A percentile compares a stretch with the other conserved stretches of the same genome.
Evolutionary conservation across 208 protist species (phyloP).

Genomic region (Crithidia fasciculata): DNA sequence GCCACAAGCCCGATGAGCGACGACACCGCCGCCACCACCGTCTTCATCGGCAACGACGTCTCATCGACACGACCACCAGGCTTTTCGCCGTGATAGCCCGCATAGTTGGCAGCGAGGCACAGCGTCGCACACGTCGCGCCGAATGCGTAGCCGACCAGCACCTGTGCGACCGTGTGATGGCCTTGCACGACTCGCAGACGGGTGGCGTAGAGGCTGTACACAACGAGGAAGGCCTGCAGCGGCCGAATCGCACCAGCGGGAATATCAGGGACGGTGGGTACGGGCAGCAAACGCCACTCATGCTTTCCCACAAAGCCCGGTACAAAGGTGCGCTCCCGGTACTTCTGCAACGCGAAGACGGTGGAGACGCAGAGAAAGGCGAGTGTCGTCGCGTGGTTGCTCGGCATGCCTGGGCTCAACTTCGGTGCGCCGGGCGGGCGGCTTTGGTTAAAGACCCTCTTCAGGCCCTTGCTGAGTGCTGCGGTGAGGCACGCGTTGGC

Average conservation of each 20-base stretch:
- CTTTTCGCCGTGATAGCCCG: conserved; percentile 26
- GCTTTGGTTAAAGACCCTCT: conserved; percentile 57
- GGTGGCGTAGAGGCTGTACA: conserved; percentile 47
- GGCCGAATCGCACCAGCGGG: conserved; percentile 3
- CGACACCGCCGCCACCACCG: conserved; percentile 12
- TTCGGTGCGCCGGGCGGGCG: conserved; percentile 54
- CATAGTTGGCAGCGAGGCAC: conserved; percentile 41
- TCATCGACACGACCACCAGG: conserved; percentile 51
- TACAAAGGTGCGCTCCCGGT: not conserved
- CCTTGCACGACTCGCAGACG: conserved; percentile 43
- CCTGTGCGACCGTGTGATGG: conserved; percentile 61
- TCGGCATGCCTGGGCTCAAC: conserved; percentile 68
- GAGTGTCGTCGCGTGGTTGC: conserved; percentile 67
- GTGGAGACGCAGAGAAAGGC: conserved; percentile 44
- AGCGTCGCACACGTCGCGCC: conserved; percentile 24
- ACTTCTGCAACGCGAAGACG: conserved; percentile 32
- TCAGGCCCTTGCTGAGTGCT: conserved; percentile 46
- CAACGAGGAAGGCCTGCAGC: conserved; percentile 28
- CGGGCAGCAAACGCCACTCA: not conserved
- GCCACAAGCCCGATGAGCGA: conserved; percentile 18
- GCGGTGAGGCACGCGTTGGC: conserved; percentile 42
- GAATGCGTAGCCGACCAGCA: conserved; percentile 45
- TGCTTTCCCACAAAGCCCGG: not conserved
- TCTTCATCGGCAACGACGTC: conserved; percentile 31
- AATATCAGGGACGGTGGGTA: conserved; percentile 12